These are phyloP conservation scores for Colletotrichum lini DNA, from an alignment of 2,329 filamentous ascomycete genomes.

Conservation along the genomic window DNA sequence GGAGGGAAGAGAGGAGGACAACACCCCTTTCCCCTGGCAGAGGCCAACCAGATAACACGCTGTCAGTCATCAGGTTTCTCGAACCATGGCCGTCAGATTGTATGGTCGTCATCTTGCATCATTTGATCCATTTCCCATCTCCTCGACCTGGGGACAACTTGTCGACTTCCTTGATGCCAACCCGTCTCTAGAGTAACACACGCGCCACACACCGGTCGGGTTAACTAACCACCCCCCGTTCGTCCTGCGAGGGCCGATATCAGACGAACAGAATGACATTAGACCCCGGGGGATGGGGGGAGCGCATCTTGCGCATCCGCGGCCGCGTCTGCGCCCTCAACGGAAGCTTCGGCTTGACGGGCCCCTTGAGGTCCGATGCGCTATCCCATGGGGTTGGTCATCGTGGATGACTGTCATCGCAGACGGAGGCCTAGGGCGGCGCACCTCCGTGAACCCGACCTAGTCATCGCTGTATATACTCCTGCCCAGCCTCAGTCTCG, in stretches of 20 bases:
- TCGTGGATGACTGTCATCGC: conserved; percentile 5
- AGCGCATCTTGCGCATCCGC: not conserved
- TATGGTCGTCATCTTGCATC: conserved; percentile 35
- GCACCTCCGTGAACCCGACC: not conserved
- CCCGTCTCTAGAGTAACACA: conserved; percentile 12
- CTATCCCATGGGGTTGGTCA: not conserved
- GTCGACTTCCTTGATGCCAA: not conserved
- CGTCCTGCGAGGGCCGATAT: conserved; percentile 10
- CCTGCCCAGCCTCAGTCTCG: too few species aligned
- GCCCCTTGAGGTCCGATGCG: conserved; percentile 10
- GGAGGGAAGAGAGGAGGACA: not conserved
- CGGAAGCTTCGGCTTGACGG: conserved; percentile 19
- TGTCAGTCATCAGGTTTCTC: conserved; percentile 31
- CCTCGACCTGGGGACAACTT: not conserved
- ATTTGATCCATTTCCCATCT: not conserved
- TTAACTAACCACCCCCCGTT: not conserved
- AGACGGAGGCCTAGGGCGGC: conserved; percentile 10
- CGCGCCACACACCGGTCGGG: not conserved
- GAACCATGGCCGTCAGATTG: conserved; percentile 25
- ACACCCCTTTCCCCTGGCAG: conserved; percentile 18
- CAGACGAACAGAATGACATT: conserved; percentile 20
- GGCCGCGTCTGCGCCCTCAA: not conserved
- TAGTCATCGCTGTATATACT: not conserved
- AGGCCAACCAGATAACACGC: conserved; percentile 27
- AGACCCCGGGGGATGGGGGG: not conserved